Percentiles rank a stretch among this genome's conserved stretches.
phyloP scores from a whole-genome alignment of 257 asterid species.

The Lavandula angustifolia region DNA sequence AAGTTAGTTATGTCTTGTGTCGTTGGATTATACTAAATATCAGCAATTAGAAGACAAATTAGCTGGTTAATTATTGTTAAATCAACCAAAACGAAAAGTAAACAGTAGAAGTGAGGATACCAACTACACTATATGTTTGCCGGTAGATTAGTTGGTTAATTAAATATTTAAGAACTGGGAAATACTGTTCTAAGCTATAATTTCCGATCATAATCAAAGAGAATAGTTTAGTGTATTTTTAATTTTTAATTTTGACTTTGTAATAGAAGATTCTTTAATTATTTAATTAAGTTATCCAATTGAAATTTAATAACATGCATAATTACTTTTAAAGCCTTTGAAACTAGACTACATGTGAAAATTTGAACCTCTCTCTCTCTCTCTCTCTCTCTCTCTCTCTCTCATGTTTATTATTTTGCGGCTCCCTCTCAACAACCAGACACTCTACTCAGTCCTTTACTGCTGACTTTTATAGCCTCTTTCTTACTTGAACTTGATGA shows the following conservation, averaged over 20 bases:
- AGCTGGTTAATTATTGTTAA: too few species aligned
- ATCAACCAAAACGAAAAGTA: too few species aligned
- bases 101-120: too few species aligned
- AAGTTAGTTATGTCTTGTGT: not conserved
- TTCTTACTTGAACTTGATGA: slow-evolving; percentile 22
- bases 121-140: too few species aligned
- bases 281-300: slow-evolving; percentile 9
- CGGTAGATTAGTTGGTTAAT: too few species aligned
- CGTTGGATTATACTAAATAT: slow-evolving; percentile 21
- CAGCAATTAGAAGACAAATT: not conserved
- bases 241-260: slow-evolving; percentile 24
- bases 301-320: not conserved
- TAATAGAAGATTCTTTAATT: not conserved
- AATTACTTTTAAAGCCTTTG: not conserved
- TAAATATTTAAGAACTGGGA: too few species aligned
- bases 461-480: slow-evolving; percentile 32
- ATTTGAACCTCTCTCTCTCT: not conserved
- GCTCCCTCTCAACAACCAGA: slow-evolving; percentile 22
- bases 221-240: not conserved
- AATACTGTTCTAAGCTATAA: not conserved
- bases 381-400: not conserved
- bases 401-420: slow-evolving; percentile 23
- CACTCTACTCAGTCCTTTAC: slow-evolving; percentile 26
- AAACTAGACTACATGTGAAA: slow-evolving; percentile 29
- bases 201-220: not conserved